A percentile compares a stretch with the other conserved stretches of the same genome.
Evolutionary conservation across 75 land plant genomes (phyloP).

Genomic region (Adiantum capillusveneris): DNA sequence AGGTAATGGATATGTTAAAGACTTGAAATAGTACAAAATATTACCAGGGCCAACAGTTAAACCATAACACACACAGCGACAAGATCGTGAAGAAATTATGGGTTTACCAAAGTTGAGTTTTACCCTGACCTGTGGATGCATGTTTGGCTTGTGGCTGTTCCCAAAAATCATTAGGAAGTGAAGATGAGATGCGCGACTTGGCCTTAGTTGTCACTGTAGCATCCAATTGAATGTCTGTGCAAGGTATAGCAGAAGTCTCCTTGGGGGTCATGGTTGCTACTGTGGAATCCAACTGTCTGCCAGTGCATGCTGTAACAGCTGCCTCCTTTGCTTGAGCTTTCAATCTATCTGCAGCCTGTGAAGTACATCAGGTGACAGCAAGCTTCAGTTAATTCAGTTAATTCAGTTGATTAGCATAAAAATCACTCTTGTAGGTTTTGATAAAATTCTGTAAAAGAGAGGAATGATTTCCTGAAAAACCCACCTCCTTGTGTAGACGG

Average conservation of each 20-base stretch:
- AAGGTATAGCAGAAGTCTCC: background rate
- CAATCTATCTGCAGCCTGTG: constrained; percentile 49
- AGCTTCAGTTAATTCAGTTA: no score
- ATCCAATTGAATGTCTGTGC: constrained; percentile 2
- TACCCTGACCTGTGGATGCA: constrained; percentile 25
- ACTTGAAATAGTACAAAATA: no score
- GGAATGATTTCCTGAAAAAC: no score
- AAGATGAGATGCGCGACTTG: constrained; percentile 20
- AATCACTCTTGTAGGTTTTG: no score
- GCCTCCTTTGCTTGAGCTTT: constrained; percentile 42
- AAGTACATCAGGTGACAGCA: background rate
- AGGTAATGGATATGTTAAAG: no score
- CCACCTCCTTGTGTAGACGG: constrained; percentile 69
- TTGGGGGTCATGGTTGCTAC: background rate
- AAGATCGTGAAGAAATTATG: no score
- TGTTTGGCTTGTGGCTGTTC: constrained; percentile 42
- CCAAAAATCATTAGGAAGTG: constrained; percentile 49
- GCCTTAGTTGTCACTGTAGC: background rate
- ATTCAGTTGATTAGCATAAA: no score
- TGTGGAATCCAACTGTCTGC: constrained; percentile 2
- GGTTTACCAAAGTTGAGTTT: no score
- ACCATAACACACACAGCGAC: no score
- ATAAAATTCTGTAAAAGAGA: no score
- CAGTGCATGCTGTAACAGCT: background rate
- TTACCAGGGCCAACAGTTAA: no score